These are phyloP conservation scores for Phaeolepiota aurea DNA, from an alignment of 768 basidiomycete species.

Conservation along the genomic window DNA sequence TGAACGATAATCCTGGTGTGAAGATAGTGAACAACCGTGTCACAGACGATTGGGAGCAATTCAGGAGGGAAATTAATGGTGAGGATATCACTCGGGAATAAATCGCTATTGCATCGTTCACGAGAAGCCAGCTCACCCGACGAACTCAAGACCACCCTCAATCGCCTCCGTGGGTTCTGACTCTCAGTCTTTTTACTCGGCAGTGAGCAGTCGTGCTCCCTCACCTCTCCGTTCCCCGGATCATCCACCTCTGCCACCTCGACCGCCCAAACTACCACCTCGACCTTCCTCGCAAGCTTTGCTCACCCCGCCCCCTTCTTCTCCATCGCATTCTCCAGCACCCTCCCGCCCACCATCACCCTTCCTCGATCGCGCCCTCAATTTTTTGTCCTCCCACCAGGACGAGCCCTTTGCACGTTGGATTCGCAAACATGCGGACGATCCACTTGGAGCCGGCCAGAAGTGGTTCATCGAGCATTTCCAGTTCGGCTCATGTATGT, in stretches of 20 bases:
- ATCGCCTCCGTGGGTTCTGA: not conserved
- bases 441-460: slow-evolving; percentile 38
- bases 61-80: too few relatives aligned
- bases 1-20: slow-evolving; percentile 34
- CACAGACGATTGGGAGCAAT: slow-evolving; percentile 41
- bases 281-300: not conserved
- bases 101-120: too few relatives aligned
- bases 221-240: not conserved
- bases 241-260: not conserved
- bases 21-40: slow-evolving; percentile 34
- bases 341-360: slow-evolving; percentile 9
- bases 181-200: not conserved
- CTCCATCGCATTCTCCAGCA: slow-evolving; percentile 8
- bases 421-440: slow-evolving; percentile 44
- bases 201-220: not conserved
- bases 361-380: slow-evolving; percentile 26
- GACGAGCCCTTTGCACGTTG: slow-evolving; percentile 39
- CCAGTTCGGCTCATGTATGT: slow-evolving; percentile 52
- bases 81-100: too few relatives aligned
- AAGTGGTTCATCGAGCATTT: slow-evolving; percentile 47
- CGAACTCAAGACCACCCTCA: not conserved
- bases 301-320: not conserved
- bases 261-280: not conserved
- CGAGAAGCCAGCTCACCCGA: too few relatives aligned
- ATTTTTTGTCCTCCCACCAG: slow-evolving; percentile 29